phyloP scores from a whole-genome alignment of 2,329 filamentous ascomycete genomes.

The Blastomyces gilchristii region DNA sequence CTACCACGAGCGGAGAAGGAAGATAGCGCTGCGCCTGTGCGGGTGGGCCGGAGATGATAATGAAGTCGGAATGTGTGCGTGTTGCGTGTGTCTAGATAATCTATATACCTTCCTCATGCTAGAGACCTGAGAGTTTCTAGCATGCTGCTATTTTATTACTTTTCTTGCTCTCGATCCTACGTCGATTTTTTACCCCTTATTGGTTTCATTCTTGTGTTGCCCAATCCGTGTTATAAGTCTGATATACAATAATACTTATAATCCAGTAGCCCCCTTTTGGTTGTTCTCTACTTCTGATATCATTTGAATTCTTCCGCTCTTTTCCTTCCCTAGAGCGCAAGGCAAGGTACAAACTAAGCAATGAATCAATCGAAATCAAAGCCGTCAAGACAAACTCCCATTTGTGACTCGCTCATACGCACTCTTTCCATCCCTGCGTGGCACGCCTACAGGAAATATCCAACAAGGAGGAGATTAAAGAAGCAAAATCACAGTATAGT shows the following conservation, averaged over 20 bases:
- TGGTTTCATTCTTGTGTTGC: not conserved
- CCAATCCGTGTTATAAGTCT: not conserved
- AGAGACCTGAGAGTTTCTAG: conserved; percentile 12
- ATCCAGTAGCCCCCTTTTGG: not conserved
- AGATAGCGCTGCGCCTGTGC: not conserved
- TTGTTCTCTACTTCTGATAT: not conserved
- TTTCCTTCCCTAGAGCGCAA: not conserved
- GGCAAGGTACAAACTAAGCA: not conserved
- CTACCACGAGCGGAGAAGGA: not conserved
- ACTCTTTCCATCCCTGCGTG: not conserved
- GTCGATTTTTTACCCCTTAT: no score
- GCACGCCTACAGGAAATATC: no score
- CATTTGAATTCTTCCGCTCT: not conserved
- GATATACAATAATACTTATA: not conserved
- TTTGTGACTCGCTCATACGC: not conserved
- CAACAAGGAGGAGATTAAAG: no score
- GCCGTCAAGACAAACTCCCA: not conserved
- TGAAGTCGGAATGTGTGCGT: not conserved
- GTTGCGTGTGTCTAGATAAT: not conserved
- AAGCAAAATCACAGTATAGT: no score
- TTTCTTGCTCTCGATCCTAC: not conserved
- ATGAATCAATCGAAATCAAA: not conserved
- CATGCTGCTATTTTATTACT: not conserved
- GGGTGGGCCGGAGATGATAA: not conserved
- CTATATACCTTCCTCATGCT: conserved; percentile 10